These are phyloP conservation scores for Pseudozyma hubeiensis DNA, from an alignment of 1,284 basidiomycete genomes.

Conservation along the genomic window DNA sequence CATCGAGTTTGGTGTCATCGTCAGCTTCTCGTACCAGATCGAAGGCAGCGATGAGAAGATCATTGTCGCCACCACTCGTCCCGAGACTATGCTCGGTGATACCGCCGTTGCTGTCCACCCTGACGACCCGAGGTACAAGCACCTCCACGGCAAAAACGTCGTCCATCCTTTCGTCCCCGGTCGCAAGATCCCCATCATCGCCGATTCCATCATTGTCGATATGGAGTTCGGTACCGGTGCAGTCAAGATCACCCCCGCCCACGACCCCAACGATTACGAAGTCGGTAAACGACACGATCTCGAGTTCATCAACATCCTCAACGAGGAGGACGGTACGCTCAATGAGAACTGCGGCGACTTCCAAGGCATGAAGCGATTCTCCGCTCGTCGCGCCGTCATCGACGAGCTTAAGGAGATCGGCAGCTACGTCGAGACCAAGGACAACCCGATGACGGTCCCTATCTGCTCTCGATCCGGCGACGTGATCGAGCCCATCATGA, in stretches of 20 bases:
- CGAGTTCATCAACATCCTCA: constrained; percentile 93
- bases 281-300: constrained; percentile 89
- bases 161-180: constrained; percentile 86
- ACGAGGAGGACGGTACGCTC: constrained; percentile 97
- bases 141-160: constrained; percentile 93
- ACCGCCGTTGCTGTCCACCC: constrained; percentile 97
- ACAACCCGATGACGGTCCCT: constrained; percentile 71
- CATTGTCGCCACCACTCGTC: constrained; percentile 95
- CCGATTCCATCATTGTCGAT: constrained; percentile 87
- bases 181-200: constrained; percentile 88
- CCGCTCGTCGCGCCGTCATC: constrained; percentile 86
- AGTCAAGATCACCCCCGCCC: constrained; percentile 99
- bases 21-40: constrained; percentile 92
- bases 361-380: constrained; percentile 83
- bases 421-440: constrained; percentile 89
- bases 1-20: constrained; percentile 97
- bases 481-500: constrained; percentile 92
- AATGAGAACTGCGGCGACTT: constrained; percentile 91
- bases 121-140: constrained; percentile 90
- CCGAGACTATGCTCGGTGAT: constrained; percentile 98
- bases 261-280: constrained; percentile 97
- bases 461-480: constrained; percentile 75
- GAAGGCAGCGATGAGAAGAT: constrained; percentile 89
- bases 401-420: constrained; percentile 87
- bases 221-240: constrained; percentile 98